A percentile compares a stretch with the other conserved stretches of the same genome.
These are phyloP conservation scores for Agroathelia rolfsii DNA, from an alignment of 1,284 basidiomycete genomes.

Conservation along the genomic window DNA sequence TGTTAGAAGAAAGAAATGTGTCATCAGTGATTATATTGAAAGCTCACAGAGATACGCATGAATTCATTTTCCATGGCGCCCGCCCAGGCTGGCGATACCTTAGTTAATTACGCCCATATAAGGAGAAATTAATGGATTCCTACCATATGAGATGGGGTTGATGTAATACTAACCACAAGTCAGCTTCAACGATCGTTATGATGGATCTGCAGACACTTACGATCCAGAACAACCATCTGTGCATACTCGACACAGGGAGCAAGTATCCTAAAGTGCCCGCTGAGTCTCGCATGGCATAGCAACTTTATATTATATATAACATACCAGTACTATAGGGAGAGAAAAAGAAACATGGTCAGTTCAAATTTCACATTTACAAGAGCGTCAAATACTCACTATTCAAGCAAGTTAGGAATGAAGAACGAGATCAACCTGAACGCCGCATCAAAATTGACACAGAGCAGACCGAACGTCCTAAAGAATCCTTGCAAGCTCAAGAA, in stretches of 20 bases:
- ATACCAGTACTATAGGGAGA: too few relatives aligned
- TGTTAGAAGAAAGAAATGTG: slow-evolving; percentile 7
- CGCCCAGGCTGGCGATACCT: slow-evolving; percentile 44
- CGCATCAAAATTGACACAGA: slow-evolving; percentile 55
- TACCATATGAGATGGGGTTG: slow-evolving; percentile 71
- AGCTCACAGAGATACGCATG: slow-evolving; percentile 48
- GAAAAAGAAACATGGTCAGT: too few relatives aligned
- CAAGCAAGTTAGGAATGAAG: slow-evolving; percentile 50
- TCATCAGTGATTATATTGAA: slow-evolving; percentile 1
- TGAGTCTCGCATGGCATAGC: too few relatives aligned
- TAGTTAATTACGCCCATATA: slow-evolving; percentile 1
- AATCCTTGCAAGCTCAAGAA: slow-evolving; percentile 65
- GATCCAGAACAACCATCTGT: slow-evolving; percentile 85
- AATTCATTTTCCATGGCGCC: slow-evolving; percentile 81
- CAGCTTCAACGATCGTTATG: slow-evolving; percentile 2
- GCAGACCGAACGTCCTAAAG: slow-evolving; percentile 60
- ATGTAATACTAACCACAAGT: slow-evolving; percentile 46
- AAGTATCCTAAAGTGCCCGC: too few relatives aligned
- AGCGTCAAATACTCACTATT: too few relatives aligned
- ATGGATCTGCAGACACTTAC: slow-evolving; percentile 27
- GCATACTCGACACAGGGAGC: slow-evolving; percentile 69
- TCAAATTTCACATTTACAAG: too few relatives aligned
- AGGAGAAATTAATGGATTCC: slow-evolving; percentile 8
- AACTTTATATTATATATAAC: too few relatives aligned
- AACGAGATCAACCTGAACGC: slow-evolving; percentile 53